Evolutionary conservation across 768 basidiomycete species (phyloP).

Genomic region (Hypsizygus marmoreus): DNA sequence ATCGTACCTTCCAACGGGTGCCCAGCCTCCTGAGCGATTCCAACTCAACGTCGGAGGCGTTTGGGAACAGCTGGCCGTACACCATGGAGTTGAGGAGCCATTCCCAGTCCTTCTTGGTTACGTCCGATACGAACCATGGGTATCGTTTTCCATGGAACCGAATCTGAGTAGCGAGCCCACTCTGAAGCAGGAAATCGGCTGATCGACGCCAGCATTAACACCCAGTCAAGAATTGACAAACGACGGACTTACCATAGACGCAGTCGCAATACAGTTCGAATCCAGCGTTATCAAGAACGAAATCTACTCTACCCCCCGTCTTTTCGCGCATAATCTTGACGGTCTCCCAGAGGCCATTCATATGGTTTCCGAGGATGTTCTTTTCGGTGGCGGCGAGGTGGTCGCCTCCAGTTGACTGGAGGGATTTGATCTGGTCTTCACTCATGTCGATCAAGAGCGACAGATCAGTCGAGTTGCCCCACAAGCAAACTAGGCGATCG

Average conservation of each 20-base stretch:
- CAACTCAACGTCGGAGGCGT: slow-evolving; percentile 75
- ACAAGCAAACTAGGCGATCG: slow-evolving; percentile 78
- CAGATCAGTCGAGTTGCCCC: slow-evolving; percentile 97
- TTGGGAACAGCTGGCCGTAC: slow-evolving; percentile 91
- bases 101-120: slow-evolving; percentile 92
- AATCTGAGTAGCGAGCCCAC: slow-evolving; percentile 80
- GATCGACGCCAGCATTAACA: slow-evolving; percentile 6
- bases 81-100: slow-evolving; percentile 88
- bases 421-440: slow-evolving; percentile 93
- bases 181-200: slow-evolving; percentile 94
- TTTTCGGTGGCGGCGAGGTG: slow-evolving; percentile 94
- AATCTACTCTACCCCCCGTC: slow-evolving; percentile 75
- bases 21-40: slow-evolving; percentile 82
- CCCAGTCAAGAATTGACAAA: not conserved
- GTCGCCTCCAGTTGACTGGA: slow-evolving; percentile 97
- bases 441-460: slow-evolving; percentile 97
- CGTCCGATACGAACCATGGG: slow-evolving; percentile 93
- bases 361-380: slow-evolving; percentile 91
- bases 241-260: slow-evolving; percentile 66
- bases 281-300: slow-evolving; percentile 87
- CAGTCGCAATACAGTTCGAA: slow-evolving; percentile 89
- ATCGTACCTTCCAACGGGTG: slow-evolving; percentile 82
- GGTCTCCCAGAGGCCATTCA: slow-evolving; percentile 69
- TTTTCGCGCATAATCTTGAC: slow-evolving; percentile 69
- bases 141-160: slow-evolving; percentile 96